These are phyloP conservation scores for Chaetomium strumarium DNA, from an alignment of 2,329 filamentous ascomycete species.

Conservation along the genomic window DNA sequence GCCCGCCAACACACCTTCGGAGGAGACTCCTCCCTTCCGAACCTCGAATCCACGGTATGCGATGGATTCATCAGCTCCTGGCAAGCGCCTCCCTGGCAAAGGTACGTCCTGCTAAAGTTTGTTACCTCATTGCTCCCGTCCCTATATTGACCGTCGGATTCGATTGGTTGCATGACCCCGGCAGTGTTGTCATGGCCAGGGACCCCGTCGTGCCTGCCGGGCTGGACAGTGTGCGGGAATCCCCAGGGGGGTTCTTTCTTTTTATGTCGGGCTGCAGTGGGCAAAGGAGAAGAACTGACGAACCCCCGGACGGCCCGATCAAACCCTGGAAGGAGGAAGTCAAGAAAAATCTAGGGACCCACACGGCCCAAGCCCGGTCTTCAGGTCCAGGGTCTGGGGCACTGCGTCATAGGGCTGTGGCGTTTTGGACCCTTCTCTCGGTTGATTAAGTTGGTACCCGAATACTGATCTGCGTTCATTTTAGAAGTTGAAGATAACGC, in stretches of 20 bases:
- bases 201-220: too few species aligned
- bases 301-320: neutral
- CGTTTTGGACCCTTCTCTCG: neutral
- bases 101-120: conserved; percentile 8
- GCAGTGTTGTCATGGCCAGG: too few species aligned
- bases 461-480: neutral
- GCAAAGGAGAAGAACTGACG: too few species aligned
- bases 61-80: neutral
- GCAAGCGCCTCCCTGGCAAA: conserved; percentile 15
- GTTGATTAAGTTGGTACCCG: neutral
- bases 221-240: too few species aligned
- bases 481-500: conserved; percentile 8
- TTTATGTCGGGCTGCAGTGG: neutral
- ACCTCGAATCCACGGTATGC: conserved; percentile 2
- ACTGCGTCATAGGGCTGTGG: conserved; percentile 11
- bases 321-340: too few species aligned
- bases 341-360: too few species aligned
- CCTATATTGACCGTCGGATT: neutral
- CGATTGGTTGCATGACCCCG: too few species aligned
- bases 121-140: neutral
- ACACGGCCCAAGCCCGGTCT: neutral
- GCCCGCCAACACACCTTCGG: conserved; percentile 29
- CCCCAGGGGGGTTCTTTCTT: neutral
- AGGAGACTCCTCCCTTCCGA: conserved; percentile 15
- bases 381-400: neutral